A percentile compares a stretch with the other conserved stretches of the same genome.
phyloP scores from a whole-genome alignment of 352 stramenopile genomes.

The Aphanomyces stellatus region DNA sequence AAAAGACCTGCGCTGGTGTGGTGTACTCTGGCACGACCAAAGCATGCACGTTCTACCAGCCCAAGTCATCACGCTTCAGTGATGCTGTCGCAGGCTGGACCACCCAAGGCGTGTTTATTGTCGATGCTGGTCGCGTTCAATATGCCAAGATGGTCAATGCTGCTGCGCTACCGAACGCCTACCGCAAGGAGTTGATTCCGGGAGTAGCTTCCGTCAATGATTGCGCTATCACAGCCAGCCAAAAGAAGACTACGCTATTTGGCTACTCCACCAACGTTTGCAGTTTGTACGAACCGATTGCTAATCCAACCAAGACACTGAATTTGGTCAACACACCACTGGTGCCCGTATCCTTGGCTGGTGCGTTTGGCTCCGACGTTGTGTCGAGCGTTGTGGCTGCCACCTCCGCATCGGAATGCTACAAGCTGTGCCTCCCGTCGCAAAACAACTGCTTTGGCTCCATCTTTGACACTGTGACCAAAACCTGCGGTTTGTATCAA shows the following conservation, averaged over 20 bases:
- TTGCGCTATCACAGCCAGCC: not conserved
- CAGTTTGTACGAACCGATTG: not conserved
- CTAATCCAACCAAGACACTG: not conserved
- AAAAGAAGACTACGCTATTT: not conserved
- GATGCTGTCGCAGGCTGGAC: constrained; percentile 6
- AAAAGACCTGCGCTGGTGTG: not conserved
- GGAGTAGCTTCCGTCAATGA: not conserved
- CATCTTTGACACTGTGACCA: not conserved
- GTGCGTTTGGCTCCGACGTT: not conserved
- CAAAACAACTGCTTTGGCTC: not conserved
- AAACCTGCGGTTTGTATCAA: not conserved
- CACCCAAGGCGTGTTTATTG: not conserved
- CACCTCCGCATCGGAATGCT: not conserved
- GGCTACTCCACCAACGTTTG: not conserved
- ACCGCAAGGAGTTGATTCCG: not conserved
- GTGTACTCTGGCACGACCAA: not conserved
- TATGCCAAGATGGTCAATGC: not conserved
- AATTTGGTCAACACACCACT: not conserved
- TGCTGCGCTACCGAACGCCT: not conserved
- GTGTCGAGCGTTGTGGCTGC: not conserved
- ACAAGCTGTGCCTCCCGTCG: not conserved
- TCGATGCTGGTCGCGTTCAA: not conserved
- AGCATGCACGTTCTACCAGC: constrained; percentile 1
- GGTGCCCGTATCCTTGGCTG: not conserved
- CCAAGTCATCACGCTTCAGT: not conserved